A percentile compares a stretch with the other conserved stretches of the same genome.
These are phyloP conservation scores for Pythium myriotylum DNA, from an alignment of 352 stramenopile genomes.

Conservation along the genomic window DNA sequence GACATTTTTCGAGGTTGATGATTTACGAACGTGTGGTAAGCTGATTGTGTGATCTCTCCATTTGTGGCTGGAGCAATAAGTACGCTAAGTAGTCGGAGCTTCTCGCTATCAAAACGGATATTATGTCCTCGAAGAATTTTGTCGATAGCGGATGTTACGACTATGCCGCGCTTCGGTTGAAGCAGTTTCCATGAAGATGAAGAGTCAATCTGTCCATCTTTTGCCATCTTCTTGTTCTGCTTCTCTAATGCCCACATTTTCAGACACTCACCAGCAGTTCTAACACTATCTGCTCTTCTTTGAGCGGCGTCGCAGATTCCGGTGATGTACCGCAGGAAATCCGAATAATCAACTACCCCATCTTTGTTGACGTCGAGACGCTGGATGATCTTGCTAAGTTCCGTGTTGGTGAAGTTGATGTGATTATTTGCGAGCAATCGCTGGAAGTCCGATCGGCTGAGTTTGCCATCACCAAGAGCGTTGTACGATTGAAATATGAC, in stretches of 20 bases:
- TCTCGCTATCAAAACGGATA: constrained; percentile 49
- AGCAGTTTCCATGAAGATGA: constrained; percentile 69
- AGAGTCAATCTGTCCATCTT: constrained; percentile 83
- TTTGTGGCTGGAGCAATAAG: constrained; percentile 66
- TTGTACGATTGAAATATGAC: constrained; percentile 83
- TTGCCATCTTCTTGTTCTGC: constrained; percentile 75
- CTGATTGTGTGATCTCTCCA: constrained; percentile 58
- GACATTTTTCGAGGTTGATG: constrained; percentile 83
- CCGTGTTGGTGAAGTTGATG: constrained; percentile 67
- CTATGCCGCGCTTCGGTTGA: constrained; percentile 54
- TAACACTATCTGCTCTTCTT: constrained; percentile 55
- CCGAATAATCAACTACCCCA: constrained; percentile 72
- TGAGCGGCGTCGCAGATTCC: constrained; percentile 66
- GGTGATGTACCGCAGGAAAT: constrained; percentile 81
- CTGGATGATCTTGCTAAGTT: constrained; percentile 81
- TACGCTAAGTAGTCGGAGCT: constrained; percentile 62
- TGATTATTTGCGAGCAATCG: constrained; percentile 69
- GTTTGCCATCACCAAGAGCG: constrained; percentile 58
- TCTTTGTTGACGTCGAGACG: constrained; percentile 80
- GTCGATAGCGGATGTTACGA: constrained; percentile 60
- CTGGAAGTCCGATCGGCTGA: constrained; percentile 75
- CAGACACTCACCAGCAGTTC: constrained; percentile 65
- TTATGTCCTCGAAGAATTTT: constrained; percentile 61
- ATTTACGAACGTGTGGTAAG: constrained; percentile 82
- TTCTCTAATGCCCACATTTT: constrained; percentile 72